Conservation (phyloP, 352 stramenopile genomes). For the Pythium vanterpoolii region DNA sequence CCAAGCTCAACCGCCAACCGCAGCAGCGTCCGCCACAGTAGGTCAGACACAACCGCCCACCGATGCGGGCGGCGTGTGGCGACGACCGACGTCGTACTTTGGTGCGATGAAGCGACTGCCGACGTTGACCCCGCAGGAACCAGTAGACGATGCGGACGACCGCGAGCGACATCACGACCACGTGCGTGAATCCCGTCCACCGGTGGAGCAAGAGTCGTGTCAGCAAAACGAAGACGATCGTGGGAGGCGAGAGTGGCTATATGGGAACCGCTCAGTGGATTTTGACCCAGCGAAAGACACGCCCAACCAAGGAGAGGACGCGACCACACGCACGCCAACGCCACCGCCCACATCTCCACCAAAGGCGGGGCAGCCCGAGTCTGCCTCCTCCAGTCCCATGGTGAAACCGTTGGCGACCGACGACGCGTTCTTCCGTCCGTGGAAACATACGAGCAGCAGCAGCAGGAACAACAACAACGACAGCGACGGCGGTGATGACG, state of each 20-base stretch:
- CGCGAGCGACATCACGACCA: slow-evolving; percentile 6
- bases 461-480: slow-evolving; percentile 5
- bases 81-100: slow-evolving; percentile 51
- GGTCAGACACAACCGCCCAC: not conserved
- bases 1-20: not conserved
- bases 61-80: slow-evolving; percentile 24
- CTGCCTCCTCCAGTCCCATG: not conserved
- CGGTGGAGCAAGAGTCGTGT: not conserved
- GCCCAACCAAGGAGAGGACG: slow-evolving; percentile 4
- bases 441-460: slow-evolving; percentile 44
- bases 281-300: not conserved
- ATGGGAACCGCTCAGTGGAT: not conserved
- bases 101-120: slow-evolving; percentile 40
- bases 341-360: not conserved
- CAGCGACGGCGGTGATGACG: slow-evolving; percentile 5
- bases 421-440: slow-evolving; percentile 51
- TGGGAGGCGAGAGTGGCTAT: not conserved
- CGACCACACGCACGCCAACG: not conserved
- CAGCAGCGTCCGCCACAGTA: not conserved
- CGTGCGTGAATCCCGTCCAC: not conserved
- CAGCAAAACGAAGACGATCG: not conserved
- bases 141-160: slow-evolving; percentile 1
- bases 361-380: not conserved
- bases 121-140: not conserved
- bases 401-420: slow-evolving; percentile 15